phyloP scores from a whole-genome alignment of 1,284 basidiomycete species.

The Ganoderma lucidum region DNA sequence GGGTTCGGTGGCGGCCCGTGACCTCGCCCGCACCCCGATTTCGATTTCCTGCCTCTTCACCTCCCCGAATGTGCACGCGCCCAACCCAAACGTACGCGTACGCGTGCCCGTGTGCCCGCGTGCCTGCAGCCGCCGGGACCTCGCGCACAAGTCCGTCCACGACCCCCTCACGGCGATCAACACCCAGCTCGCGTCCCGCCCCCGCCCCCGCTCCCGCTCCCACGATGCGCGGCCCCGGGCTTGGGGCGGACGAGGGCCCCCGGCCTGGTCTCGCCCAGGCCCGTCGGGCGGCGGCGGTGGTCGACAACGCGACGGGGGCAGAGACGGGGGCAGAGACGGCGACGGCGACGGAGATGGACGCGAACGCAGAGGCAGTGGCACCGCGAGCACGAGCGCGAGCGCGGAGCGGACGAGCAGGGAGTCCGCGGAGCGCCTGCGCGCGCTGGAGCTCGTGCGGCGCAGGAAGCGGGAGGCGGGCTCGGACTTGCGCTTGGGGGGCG shows the following conservation, averaged over 20 bases:
- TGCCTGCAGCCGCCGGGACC: slow-evolving; percentile 65
- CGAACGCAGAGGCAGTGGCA: too few relatives aligned
- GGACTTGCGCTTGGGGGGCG: slow-evolving; percentile 52
- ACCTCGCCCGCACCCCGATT: neutral
- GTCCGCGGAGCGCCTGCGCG: slow-evolving; percentile 75
- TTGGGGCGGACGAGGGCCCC: too few relatives aligned
- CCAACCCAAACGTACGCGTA: neutral
- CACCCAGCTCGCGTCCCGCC: slow-evolving; percentile 55
- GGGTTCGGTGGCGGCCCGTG: too few relatives aligned
- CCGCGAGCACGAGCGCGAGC: slow-evolving; percentile 38
- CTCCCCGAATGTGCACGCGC: neutral
- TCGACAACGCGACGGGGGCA: too few relatives aligned
- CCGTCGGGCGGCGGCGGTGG: slow-evolving; percentile 13
- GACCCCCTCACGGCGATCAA: slow-evolving; percentile 81
- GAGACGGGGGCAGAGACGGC: slow-evolving; percentile 16
- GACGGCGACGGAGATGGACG: too few relatives aligned
- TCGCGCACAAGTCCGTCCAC: slow-evolving; percentile 64
- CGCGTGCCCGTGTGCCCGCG: too few relatives aligned
- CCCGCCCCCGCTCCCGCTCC: slow-evolving; percentile 27
- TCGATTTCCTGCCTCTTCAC: neutral
- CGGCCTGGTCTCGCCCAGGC: slow-evolving; percentile 14
- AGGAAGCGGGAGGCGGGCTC: slow-evolving; percentile 61
- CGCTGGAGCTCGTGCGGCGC: slow-evolving; percentile 69
- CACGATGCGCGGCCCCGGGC: slow-evolving; percentile 33
- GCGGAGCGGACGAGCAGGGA: slow-evolving; percentile 73